Base-by-base conservation (phyloP, 1,284 basidiomycete genomes). In the Sparassis latifolia region DNA sequence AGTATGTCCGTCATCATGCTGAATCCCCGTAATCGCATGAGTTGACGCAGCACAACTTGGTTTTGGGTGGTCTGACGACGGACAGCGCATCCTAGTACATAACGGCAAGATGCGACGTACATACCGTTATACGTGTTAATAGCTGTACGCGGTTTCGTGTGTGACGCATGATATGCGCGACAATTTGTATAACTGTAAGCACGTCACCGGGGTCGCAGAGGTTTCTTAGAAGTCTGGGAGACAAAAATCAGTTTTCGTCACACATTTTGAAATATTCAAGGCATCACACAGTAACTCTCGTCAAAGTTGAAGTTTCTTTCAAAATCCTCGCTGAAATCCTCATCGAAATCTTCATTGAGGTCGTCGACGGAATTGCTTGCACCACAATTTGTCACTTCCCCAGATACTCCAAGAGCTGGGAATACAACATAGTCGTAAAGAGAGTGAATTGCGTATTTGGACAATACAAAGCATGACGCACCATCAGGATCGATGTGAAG, bases 21-120 rank as follows among this genome's bases (percentile, higher is more conserved):
- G 66, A 97, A 94, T 1, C 94, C 95, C 66, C 97, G 92, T 62
- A 98, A 74, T 32, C 94, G 88, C 82, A 97, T 91, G 48, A 98
- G 75, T 63, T 92, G 84, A 42, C 92, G 80, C 37, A 95, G 77
- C 20, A 92, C 84, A 0, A 79, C 74, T 41, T 82, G 77, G 52
- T 97, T 92, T 38, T 87, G 83, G 1, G 94, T 96, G 59, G 96
- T 86, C 89, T 64, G 10, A 35, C n/a, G 50, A 12, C 30, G 29
- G 30, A 48, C 40, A 5, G n/a, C 7, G 3, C 35, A 28, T 5
- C 20, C 20, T 20, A 47, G 9, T 31, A 45, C 44, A 29, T 20
- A 20, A 20, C 20, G 20, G 20, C 20, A 20, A 20, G 20, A 20
- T 20, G 20, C 20, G 20, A 20, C 20, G 20, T 30, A 42, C n/a